Percentiles rank a stretch among this genome's conserved stretches.
Evolutionary conservation across 106 monocot species (phyloP).

Genomic region (Ottelia alismoides): DNA sequence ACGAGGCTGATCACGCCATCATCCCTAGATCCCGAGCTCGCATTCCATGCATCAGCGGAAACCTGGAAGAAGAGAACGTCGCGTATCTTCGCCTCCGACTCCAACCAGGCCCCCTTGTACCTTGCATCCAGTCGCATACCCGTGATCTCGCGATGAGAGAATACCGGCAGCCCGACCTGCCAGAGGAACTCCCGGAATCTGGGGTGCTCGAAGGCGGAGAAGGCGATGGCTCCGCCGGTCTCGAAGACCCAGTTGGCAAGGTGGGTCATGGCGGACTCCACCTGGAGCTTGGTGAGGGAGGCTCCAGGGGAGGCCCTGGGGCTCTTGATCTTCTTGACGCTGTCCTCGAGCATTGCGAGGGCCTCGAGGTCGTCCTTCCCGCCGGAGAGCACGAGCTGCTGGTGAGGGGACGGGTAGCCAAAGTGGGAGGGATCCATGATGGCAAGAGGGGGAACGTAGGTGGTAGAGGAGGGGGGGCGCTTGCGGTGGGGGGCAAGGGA

Average conservation of each 20-base stretch:
- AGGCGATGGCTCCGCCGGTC: slow-evolving; percentile 42
- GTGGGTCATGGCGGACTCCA: slow-evolving; percentile 44
- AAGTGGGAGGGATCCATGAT: slow-evolving; percentile 15
- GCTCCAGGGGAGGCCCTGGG: slow-evolving; percentile 10
- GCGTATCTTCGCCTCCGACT: slow-evolving; percentile 53
- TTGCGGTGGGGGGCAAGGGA: no score
- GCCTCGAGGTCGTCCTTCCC: no score
- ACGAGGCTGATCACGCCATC: slow-evolving; percentile 41
- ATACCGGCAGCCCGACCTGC: slow-evolving; percentile 56
- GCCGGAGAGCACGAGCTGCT: no score
- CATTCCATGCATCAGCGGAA: slow-evolving; percentile 54
- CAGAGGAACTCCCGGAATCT: slow-evolving; percentile 68
- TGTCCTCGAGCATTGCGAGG: no score
- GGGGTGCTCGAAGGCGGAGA: slow-evolving; percentile 59
- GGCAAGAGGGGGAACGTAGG: no score
- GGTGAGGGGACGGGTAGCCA: background rate
- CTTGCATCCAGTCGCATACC: slow-evolving; percentile 61
- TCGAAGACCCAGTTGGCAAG: slow-evolving; percentile 85
- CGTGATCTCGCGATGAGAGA: slow-evolving; percentile 39
- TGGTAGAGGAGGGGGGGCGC: slow-evolving; percentile 72
- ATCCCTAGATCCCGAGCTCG: slow-evolving; percentile 6
- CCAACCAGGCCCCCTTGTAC: slow-evolving; percentile 37
- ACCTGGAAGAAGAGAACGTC: slow-evolving; percentile 91
- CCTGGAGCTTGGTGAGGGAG: slow-evolving; percentile 30
- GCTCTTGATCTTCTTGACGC: slow-evolving; percentile 15